phyloP scores from a whole-genome alignment of 2,329 filamentous ascomycete genomes.

The Ophiostoma novo-ulmi region DNA sequence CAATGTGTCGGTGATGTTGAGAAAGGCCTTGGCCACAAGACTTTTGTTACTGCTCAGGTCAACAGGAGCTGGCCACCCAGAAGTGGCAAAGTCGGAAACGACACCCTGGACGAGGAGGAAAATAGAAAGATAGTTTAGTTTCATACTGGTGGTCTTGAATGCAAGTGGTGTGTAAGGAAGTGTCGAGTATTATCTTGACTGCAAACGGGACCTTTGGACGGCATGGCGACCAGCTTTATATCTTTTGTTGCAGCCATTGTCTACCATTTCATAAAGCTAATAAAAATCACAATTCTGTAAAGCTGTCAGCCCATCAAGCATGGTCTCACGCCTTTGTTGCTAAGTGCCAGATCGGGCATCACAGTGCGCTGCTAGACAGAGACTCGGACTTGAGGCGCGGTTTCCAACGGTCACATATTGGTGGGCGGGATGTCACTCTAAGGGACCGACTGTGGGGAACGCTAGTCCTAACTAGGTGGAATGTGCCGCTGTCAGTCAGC shows the following conservation, averaged over 20 bases:
- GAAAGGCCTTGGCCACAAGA: not conserved
- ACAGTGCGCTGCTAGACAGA: not conserved
- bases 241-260: not conserved
- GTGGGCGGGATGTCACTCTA: not conserved
- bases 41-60: not conserved
- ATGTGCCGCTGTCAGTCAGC: conserved; percentile 7
- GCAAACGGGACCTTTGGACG: not conserved
- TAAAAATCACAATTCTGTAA: not conserved
- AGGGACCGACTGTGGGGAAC: not conserved
- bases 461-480: conserved; percentile 1
- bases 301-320: not conserved
- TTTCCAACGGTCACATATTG: not conserved
- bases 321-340: not conserved
- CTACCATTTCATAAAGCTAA: not conserved
- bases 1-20: not conserved
- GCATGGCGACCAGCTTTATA: not conserved
- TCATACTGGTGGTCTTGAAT: not conserved
- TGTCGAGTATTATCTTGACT: not conserved
- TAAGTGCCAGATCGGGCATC: conserved; percentile 1
- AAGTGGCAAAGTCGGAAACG: not conserved
- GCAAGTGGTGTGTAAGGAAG: not conserved
- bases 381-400: not conserved
- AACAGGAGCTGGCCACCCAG: not conserved
- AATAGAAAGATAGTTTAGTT: not conserved
- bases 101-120: not conserved